A percentile compares a stretch with the other conserved stretches of the same genome.
phyloP scores from a whole-genome alignment of 495 filamentous ascomycete genomes.

The Annulohypoxylon bovei region DNA sequence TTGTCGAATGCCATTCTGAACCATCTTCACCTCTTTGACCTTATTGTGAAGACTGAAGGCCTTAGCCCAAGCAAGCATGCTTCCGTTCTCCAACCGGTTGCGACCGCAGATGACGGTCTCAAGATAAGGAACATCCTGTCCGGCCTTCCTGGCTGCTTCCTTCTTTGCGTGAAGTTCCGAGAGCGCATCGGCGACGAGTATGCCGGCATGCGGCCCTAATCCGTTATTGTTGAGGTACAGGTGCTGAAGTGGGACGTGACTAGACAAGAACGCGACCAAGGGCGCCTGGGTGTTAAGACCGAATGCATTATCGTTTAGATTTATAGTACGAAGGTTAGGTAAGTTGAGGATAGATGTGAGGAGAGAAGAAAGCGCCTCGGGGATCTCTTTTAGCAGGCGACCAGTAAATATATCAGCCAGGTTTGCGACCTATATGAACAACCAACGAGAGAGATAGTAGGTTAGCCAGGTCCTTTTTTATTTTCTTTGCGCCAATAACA shows the following conservation, averaged over 20 bases:
- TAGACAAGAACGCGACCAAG: slow-evolving; percentile 84
- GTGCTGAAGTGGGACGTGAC: slow-evolving; percentile 86
- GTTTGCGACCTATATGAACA: slow-evolving; percentile 72
- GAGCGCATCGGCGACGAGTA: slow-evolving; percentile 83
- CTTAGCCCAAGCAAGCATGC: slow-evolving; percentile 93
- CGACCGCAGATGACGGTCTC: slow-evolving; percentile 96
- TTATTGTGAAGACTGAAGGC: slow-evolving; percentile 81
- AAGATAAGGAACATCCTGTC: slow-evolving; percentile 76
- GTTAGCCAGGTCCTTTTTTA: slow-evolving; percentile 35
- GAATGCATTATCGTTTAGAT: slow-evolving; percentile 98
- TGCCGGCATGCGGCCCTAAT: slow-evolving; percentile 89
- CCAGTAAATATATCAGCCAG: slow-evolving; percentile 97
- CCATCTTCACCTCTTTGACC: slow-evolving; percentile 92
- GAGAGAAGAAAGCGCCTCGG: slow-evolving; percentile 83
- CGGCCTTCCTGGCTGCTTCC: slow-evolving; percentile 72
- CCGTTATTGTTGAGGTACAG: slow-evolving; percentile 98
- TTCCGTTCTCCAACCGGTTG: slow-evolving; percentile 93
- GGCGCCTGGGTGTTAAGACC: slow-evolving; percentile 89
- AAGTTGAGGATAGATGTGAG: slow-evolving; percentile 86
- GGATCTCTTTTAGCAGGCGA: slow-evolving; percentile 92
- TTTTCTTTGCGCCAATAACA: not conserved
- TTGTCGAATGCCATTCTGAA: slow-evolving; percentile 96
- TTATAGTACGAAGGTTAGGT: slow-evolving; percentile 84
- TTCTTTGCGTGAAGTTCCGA: slow-evolving; percentile 80
- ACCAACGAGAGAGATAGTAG: not conserved